Evolutionary conservation across 2,329 filamentous ascomycete genomes (phyloP), one percentile per base, ranked within the genome.

Genomic region (Botryotinia globosa): DNA sequence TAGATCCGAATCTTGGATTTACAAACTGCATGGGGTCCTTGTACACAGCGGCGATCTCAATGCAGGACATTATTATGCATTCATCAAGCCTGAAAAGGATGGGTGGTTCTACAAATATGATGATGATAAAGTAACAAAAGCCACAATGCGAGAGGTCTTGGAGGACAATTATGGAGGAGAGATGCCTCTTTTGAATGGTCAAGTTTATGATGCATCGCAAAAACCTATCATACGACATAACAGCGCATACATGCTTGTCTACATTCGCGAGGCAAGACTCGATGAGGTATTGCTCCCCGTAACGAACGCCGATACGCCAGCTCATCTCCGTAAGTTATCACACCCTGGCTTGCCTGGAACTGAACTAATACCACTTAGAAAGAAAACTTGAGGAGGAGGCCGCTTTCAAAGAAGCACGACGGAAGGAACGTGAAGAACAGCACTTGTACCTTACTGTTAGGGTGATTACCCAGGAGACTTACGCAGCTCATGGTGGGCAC

Each of bases 181-280:
- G 79, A 56, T 70, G 42, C 69, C 77, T 9, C 81, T 84, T 9
- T 82, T 85, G 1, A 85, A 85, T 71, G 84, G 85, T 16, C 71
- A 73, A 77, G 83, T 20, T 85, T 45, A 44, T 32, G 85, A 83
- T n/a, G 84, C 86, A 67, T 89, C 88, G 81, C 87, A 87, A 79
- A 82, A 84, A 5, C 87, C 88, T 1, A 82, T 89, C 25, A 87
- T 91, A 83, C 86, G 89, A 71, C 88, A 90, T 74, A 91, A 90
- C 82, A 99, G 94, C 81, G 97, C 96, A 8, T 99, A 99, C 85
- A 99, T 99, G 96, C 84, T 99, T 85, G 97, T 99, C 2, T 99
- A 99, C 80, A 94, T 99, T 76, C 91, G 96, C 63, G 93, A 97
- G 81, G 92, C 91, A 69, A 89, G 91, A 72, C 83, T 97, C n/a